Percentiles rank a stretch among this genome's conserved stretches.
phyloP scores from a whole-genome alignment of 352 stramenopile species.

The Pythium rishiriense region DNA sequence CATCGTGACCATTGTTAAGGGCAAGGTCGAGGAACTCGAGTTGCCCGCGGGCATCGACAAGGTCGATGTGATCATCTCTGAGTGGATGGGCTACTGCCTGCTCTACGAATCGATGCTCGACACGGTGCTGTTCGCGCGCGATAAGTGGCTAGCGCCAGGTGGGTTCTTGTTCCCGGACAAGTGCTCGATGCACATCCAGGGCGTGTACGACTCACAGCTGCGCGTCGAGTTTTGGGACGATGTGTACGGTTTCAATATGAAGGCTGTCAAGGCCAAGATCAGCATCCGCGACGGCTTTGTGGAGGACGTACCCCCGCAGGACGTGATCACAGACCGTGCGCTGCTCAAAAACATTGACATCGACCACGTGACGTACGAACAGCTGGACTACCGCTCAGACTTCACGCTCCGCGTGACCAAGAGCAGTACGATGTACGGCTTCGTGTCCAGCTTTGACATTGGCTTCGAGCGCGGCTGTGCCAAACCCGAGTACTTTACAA shows the following conservation, averaged over 20 bases:
- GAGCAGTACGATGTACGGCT: slow-evolving; percentile 92
- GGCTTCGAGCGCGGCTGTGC: slow-evolving; percentile 91
- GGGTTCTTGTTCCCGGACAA: slow-evolving; percentile 98
- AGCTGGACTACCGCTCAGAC: slow-evolving; percentile 92
- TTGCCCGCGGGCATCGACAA: slow-evolving; percentile 88
- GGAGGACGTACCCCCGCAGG: slow-evolving; percentile 90
- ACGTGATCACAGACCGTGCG: slow-evolving; percentile 88
- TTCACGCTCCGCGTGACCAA: slow-evolving; percentile 89
- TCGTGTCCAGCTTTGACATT: slow-evolving; percentile 98
- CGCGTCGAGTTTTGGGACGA: slow-evolving; percentile 94
- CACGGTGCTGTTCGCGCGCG: slow-evolving; percentile 95
- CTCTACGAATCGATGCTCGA: slow-evolving; percentile 99
- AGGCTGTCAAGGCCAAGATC: slow-evolving; percentile 93
- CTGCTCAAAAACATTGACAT: slow-evolving; percentile 90
- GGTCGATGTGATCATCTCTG: slow-evolving; percentile 99
- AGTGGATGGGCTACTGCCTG: slow-evolving; percentile 99
- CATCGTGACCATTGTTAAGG: slow-evolving; percentile 93
- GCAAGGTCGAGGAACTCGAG: slow-evolving; percentile 95
- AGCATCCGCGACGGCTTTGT: slow-evolving; percentile 96
- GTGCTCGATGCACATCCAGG: slow-evolving; percentile 94
- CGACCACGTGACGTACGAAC: slow-evolving; percentile 87
- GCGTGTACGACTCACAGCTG: slow-evolving; percentile 63
- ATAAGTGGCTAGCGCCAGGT: slow-evolving; percentile 95
- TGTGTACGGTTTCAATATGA: slow-evolving; percentile 99
- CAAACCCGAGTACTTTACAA: slow-evolving; percentile 96